Evolutionary conservation across 441 rosid species (phyloP), one percentile per base, ranked within the genome.

Genomic region (Metrosideros polymorpha): DNA sequence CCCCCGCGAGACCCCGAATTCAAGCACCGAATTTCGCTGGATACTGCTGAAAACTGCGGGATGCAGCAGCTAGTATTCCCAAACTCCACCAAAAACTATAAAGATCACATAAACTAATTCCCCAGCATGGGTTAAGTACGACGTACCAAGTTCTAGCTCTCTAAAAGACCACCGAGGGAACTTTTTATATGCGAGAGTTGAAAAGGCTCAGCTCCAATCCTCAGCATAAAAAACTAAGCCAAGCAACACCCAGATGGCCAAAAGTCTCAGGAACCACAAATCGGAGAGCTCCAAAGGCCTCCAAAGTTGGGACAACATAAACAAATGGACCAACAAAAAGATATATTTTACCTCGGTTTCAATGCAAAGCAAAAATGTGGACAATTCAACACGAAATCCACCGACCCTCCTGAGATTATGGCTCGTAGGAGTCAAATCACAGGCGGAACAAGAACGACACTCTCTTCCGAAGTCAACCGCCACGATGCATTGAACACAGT

Each of bases 371-470:
- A 91, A 90, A 84, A 88, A 88, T 4, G 83, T n/a, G 29, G 42
- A 89, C 55, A 86, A 89, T 63, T 82, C 87, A 90, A 89, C 88
- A 85, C 88, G 22, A 17, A 22, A 42, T 51, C 86, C 84, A 90
- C 97, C 95, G 95, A 94, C 95, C 88, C 86, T 89, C 92, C 93
- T 53, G 49, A 87, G 87, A 91, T 88, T 83, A 57, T 43, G 93
- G 91, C 77, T 85, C 79, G 47, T 39, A 39, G 79, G 22, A 71
- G 79, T 47, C 79, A 47, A 35, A 89, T 87, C 84, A 84, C 50
- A 79, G 88, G 30, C 85, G 84, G 85, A 57, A 55, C 86, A 71
- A 90, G 75, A n/a, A 90, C 86, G 61, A 83, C 90, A 63, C 84
- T 84, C 84, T 22, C 75, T 85, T 87, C 85, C 87, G 88, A 82